phyloP scores from a whole-genome alignment of 2,329 filamentous ascomycete species.

The Aureobasidium sp. region DNA sequence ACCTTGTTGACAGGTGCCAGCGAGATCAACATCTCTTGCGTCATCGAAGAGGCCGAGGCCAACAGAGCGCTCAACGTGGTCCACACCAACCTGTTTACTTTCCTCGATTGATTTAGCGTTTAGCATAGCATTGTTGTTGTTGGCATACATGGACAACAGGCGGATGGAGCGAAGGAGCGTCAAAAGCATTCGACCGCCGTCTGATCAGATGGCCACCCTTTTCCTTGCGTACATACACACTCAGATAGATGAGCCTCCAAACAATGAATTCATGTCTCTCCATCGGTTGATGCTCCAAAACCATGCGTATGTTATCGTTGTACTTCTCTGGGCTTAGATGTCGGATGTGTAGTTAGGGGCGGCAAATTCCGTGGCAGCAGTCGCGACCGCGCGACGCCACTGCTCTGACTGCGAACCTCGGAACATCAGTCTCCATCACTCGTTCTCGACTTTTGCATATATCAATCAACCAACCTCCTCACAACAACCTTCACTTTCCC shows the following conservation, averaged over 20 bases:
- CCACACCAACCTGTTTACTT: constrained; percentile 94
- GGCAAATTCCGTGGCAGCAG: no score
- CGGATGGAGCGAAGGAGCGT: not conserved
- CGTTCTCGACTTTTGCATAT: not conserved
- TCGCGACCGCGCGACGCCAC: no score
- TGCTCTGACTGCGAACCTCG: no score
- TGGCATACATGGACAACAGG: not conserved
- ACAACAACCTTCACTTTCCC: no score
- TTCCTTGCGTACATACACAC: not conserved
- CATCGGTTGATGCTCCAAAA: not conserved
- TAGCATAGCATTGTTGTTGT: constrained; percentile 9
- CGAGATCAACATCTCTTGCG: constrained; percentile 98
- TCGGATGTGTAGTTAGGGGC: no score
- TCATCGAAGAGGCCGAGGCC: constrained; percentile 85
- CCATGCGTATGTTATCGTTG: no score
- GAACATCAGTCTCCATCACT: no score
- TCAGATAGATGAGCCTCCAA: not conserved
- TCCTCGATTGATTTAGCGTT: constrained; percentile 55
- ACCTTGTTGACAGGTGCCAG: constrained; percentile 61
- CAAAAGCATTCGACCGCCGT: not conserved
- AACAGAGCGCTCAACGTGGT: constrained; percentile 91
- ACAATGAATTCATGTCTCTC: not conserved
- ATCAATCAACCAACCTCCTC: not conserved
- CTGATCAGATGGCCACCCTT: not conserved
- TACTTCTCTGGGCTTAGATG: no score